A percentile compares a stretch with the other conserved stretches of the same genome.
Evolutionary conservation across 1,284 basidiomycete species (phyloP).

Genomic region (Ustilago vetiveriae): DNA sequence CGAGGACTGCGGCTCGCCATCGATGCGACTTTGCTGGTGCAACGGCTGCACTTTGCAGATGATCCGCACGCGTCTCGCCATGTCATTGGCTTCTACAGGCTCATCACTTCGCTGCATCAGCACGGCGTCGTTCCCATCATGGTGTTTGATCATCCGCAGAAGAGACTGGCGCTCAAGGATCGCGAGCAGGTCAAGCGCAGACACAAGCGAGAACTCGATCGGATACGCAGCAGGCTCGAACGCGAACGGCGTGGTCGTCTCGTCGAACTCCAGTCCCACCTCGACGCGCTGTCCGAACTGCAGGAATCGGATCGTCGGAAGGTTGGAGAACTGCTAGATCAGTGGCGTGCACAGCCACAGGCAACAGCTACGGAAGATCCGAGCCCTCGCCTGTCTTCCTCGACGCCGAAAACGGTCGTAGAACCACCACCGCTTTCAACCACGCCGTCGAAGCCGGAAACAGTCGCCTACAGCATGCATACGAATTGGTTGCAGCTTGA

Average conservation of each 20-base stretch:
- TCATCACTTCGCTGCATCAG: constrained; percentile 47
- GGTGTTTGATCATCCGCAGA: constrained; percentile 59
- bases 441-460: constrained; percentile 9
- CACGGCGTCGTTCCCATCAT: constrained; percentile 50
- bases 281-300: constrained; percentile 21
- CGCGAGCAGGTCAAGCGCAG: constrained; percentile 50
- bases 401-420: not conserved
- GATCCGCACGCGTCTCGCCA: constrained; percentile 52
- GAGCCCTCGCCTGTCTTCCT: no score
- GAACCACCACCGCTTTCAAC: constrained; percentile 3
- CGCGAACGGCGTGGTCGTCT: constrained; percentile 27
- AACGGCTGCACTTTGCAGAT: constrained; percentile 52
- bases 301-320: constrained; percentile 24
- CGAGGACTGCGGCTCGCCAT: constrained; percentile 47
- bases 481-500: constrained; percentile 34
- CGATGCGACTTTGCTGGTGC: constrained; percentile 55
- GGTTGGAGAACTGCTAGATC: constrained; percentile 31
- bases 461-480: constrained; percentile 33
- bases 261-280: constrained; percentile 20
- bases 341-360: constrained; percentile 16
- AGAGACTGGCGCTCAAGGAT: constrained; percentile 47
- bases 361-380: not conserved
- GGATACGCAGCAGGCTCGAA: constrained; percentile 37
- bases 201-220: constrained; percentile 44
- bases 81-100: constrained; percentile 55